Evolutionary conservation across 352 stramenopile genomes (phyloP), one percentile per base, ranked within the genome.

Genomic region (Phytophthora megakarya): DNA sequence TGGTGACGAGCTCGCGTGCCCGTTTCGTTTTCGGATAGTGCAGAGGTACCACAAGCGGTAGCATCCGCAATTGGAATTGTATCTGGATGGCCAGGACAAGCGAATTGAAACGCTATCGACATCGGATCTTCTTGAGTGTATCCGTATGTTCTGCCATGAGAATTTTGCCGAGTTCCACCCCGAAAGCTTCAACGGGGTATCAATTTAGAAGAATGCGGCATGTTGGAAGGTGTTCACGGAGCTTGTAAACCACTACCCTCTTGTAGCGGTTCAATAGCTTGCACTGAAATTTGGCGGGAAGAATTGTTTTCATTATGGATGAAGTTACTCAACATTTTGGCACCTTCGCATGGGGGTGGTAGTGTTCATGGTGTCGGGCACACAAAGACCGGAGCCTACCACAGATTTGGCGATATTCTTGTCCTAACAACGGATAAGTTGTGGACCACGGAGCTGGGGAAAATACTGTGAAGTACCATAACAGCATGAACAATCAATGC

Each of bases 371-470:
- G 30, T n/a, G n/a, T 63, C 40, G 42, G 43, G 28, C 26, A 30
- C 32, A 56, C 44, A 13, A 56, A 53, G 25, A 42, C 38, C 16
- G n/a, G 52, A 15, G 44, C 28, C 25, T 72, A 50, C 25, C 21
- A 63, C 56, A 28, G 55, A 19, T 72, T 67, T 60, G 64, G 63
- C 25, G 57, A 62, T 25, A 49, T 72, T 47, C 50, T 72, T 47
- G 45, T 67, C 54, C 51, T 63, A 53, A 67, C 7, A 59, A 58
- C 23, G 64, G 64, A 12, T 37, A 72, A 50, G 44, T 67, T 15
- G 23, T 47, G 21, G 67, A 67, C 16, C 45, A 67, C 32, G 49
- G 56, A 21, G 23, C 64, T 0, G 50, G 49, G 42, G 49, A 63
- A 56, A 50, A 67, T 15, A 54, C 60, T 12, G 38, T 57, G 43